Percentiles rank a stretch among this genome's conserved stretches.
phyloP scores from a whole-genome alignment of 1,139 yeast genomes.

The Blastobotrys indianensis region DNA sequence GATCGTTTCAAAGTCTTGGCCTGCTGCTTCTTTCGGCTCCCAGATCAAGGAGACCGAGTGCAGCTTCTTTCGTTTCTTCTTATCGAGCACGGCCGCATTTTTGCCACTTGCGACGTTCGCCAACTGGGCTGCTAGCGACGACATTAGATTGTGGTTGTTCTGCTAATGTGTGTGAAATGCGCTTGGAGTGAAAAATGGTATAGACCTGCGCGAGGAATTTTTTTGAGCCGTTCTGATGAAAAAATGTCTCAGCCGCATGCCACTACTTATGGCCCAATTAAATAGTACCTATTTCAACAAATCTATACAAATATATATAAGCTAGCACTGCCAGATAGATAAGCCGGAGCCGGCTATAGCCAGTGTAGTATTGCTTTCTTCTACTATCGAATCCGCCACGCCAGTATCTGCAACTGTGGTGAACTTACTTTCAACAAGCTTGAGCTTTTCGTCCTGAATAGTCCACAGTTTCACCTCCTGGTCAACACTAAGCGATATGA shows the following conservation, averaged over 20 bases:
- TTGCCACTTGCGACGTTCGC: slow-evolving; percentile 50
- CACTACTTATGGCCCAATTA: too few relatives aligned
- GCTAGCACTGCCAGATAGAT: slow-evolving; percentile 20
- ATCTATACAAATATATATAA: not conserved
- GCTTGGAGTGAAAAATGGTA: slow-evolving; percentile 1
- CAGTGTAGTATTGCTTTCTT: slow-evolving; percentile 6
- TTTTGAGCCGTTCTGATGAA: slow-evolving; percentile 1
- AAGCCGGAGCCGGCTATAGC: slow-evolving; percentile 31
- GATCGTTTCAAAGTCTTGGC: slow-evolving; percentile 86
- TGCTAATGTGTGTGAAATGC: not conserved
- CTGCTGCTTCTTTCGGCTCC: slow-evolving; percentile 81
- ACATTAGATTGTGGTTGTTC: slow-evolving; percentile 12
- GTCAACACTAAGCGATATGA: slow-evolving; percentile 63
- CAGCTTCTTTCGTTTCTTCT: slow-evolving; percentile 77
- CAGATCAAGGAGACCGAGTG: slow-evolving; percentile 86
- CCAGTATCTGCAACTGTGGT: slow-evolving; percentile 93
- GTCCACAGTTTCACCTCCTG: slow-evolving; percentile 70
- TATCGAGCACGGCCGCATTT: slow-evolving; percentile 72
- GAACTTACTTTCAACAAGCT: slow-evolving; percentile 43
- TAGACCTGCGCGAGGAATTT: not conserved
- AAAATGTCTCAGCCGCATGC: not conserved
- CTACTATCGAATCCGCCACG: slow-evolving; percentile 36
- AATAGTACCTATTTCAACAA: too few relatives aligned
- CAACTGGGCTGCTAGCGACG: slow-evolving; percentile 67
- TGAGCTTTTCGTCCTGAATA: slow-evolving; percentile 30